Evolutionary conservation across 306 rosid genomes (phyloP), one percentile per base, ranked within the genome.

Genomic region (Gastrolobium bilobum): DNA sequence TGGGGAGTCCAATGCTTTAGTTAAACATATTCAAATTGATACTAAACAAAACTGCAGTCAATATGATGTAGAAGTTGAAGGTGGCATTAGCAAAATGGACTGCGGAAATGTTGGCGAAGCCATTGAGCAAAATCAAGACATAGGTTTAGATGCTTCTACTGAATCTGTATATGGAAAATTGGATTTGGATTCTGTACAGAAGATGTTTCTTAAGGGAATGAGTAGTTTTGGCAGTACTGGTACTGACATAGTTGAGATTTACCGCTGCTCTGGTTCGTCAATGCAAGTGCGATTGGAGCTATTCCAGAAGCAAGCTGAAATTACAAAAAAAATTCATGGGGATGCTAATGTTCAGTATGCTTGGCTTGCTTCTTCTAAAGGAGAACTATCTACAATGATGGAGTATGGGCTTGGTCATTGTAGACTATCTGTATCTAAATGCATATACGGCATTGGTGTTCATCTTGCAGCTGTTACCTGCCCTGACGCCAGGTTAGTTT

Each of bases 281-380:
- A 82, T 75, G 88, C 87, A 87, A 77, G 83, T 87, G n/a, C 87
- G 90, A 26, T 72, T 82, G 72, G 97, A 90, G 84, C 85, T 95
- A 42, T 95, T 91, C 68, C 85, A 89, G 84, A 92, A 87, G 86
- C 97, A 92, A 88, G 89, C 85, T 37, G 97, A 92, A 82, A 84
- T 95, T 60, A 92, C 90, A 1, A 81, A 82, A 61, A 79, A 51
- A 14, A 79, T 54, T 56, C 94, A 86, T 3, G 95, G 90, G 29
- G 86, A 87, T 72, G 90, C 97, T 8, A 92, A 92, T 85, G 83
- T 89, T 80, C 92, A 57, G 47, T 85, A 84, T 84, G 99, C 93
- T 71, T 95, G 97, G 99, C 92, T 92, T 81, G 67, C 97, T 82
- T 71, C 80, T 74, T 88, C 92, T 31, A 87, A 88, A 77, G 84